A percentile compares a stretch with the other conserved stretches of the same genome.
Conservation (phyloP, 768 basidiomycete species). For the Cyathus striatus region DNA sequence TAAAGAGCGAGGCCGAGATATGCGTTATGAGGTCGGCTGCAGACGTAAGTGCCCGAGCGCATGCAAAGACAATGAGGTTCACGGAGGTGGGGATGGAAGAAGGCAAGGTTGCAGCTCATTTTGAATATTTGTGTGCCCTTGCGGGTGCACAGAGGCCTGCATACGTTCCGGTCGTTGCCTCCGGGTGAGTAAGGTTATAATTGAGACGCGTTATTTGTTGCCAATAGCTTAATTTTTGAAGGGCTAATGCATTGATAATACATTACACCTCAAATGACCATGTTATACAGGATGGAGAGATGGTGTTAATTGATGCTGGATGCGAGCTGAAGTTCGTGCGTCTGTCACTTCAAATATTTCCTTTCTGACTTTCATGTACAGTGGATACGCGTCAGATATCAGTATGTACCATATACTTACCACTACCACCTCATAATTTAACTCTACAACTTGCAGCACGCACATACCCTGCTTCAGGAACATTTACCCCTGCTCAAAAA, state of each 20-base stretch:
- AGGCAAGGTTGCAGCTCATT: slow-evolving; percentile 59
- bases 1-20: slow-evolving; percentile 81
- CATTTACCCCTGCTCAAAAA: slow-evolving; percentile 71
- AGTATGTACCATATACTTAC: slow-evolving; percentile 40
- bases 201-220: too few relatives aligned
- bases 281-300: slow-evolving; percentile 60
- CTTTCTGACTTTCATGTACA: slow-evolving; percentile 17
- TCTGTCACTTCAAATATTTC: slow-evolving; percentile 1
- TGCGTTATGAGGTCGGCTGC: slow-evolving; percentile 79
- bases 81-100: slow-evolving; percentile 38
- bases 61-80: slow-evolving; percentile 90
- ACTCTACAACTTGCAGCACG: slow-evolving; percentile 46
- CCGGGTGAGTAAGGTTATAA: slow-evolving; percentile 79
- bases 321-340: slow-evolving; percentile 79
- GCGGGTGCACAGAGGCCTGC: slow-evolving; percentile 81
- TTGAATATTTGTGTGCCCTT: slow-evolving; percentile 82
- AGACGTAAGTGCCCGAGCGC: slow-evolving; percentile 80
- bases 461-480: slow-evolving; percentile 83
- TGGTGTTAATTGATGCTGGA: slow-evolving; percentile 86
- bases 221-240: too few relatives aligned
- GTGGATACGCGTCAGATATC: slow-evolving; percentile 93
- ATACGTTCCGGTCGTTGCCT: slow-evolving; percentile 98
- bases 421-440: slow-evolving; percentile 4
- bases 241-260: slow-evolving; percentile 84
- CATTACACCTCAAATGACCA: slow-evolving; percentile 95